Evolutionary conservation across 2,329 filamentous ascomycete genomes (phyloP).

Genomic region (Stachybotrys echinatus): DNA sequence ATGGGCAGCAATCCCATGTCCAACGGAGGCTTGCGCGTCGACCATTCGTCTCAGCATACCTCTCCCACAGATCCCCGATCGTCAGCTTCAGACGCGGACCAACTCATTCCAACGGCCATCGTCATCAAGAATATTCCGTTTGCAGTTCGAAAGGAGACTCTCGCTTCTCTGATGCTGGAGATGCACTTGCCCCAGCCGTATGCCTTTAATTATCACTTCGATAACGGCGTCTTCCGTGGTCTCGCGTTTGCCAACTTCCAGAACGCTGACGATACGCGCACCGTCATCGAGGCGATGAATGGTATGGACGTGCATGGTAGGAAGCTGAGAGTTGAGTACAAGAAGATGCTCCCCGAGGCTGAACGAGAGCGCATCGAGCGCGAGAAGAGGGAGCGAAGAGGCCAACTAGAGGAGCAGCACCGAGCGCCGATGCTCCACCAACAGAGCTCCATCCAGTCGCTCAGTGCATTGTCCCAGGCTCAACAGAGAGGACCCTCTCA

Average conservation of each 20-base stretch:
- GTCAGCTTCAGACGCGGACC: slow-evolving; percentile 58
- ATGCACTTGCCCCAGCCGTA: slow-evolving; percentile 92
- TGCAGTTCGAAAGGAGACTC: slow-evolving; percentile 92
- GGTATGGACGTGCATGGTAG: slow-evolving; percentile 92
- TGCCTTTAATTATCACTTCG: slow-evolving; percentile 99
- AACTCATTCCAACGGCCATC: slow-evolving; percentile 95
- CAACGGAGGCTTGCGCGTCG: slow-evolving; percentile 37
- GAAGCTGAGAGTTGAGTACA: slow-evolving; percentile 95
- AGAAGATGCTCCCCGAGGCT: slow-evolving; percentile 96
- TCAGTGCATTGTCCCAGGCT: slow-evolving; percentile 60
- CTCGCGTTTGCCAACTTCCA: slow-evolving; percentile 98
- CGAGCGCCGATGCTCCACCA: slow-evolving; percentile 72
- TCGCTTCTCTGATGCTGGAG: slow-evolving; percentile 90
- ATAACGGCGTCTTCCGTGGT: slow-evolving; percentile 93
- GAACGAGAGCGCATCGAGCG: slow-evolving; percentile 94
- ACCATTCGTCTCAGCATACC: slow-evolving; percentile 32
- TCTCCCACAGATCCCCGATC: slow-evolving; percentile 35
- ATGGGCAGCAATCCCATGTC: slow-evolving; percentile 30
- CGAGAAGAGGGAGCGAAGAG: slow-evolving; percentile 92
- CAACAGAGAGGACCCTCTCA: slow-evolving; percentile 45
- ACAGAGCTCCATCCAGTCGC: slow-evolving; percentile 80
- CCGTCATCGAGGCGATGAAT: slow-evolving; percentile 91
- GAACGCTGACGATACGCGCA: slow-evolving; percentile 85
- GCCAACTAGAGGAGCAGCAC: slow-evolving; percentile 96
- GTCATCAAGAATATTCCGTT: slow-evolving; percentile 99